Conservation (phyloP, 2,329 filamentous ascomycete genomes). For the Teratosphaeria pseudoeucalypti region DNA sequence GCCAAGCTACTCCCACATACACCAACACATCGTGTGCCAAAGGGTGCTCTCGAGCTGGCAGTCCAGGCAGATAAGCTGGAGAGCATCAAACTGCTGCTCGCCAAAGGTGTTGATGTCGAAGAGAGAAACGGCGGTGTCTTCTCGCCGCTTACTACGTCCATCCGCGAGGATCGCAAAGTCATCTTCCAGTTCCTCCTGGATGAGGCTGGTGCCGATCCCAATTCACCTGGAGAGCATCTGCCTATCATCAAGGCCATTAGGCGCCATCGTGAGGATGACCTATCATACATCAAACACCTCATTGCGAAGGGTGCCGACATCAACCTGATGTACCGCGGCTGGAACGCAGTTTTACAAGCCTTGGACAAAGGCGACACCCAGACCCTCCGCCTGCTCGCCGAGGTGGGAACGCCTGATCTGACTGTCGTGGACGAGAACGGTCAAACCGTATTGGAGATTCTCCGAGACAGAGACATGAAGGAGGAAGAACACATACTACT, state of each 20-base stretch:
- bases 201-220: conserved; percentile 53
- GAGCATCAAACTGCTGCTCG: conserved; percentile 54
- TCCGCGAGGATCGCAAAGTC: conserved; percentile 51
- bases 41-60: conserved; percentile 58
- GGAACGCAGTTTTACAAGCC: conserved; percentile 56
- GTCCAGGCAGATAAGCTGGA: conserved; percentile 57
- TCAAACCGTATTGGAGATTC: conserved; percentile 47
- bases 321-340: conserved; percentile 57
- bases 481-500: conserved; percentile 30
- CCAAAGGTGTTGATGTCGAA: conserved; percentile 56
- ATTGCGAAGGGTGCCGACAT: conserved; percentile 55
- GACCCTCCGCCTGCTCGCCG: conserved; percentile 44
- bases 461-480: conserved; percentile 47
- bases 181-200: conserved; percentile 54
- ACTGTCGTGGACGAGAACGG: conserved; percentile 45
- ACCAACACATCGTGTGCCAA: conserved; percentile 50
- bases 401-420: conserved; percentile 43
- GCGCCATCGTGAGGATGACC: conserved; percentile 45
- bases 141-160: conserved; percentile 56
- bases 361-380: conserved; percentile 52
- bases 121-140: conserved; percentile 66
- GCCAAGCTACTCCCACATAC: conserved; percentile 48
- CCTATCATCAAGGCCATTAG: conserved; percentile 61
- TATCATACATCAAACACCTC: conserved; percentile 52
- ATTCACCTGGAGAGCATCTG: conserved; percentile 59